Base-by-base conservation (phyloP, 805 yeast species). In the Kazachstania bromeliacearum region DNA sequence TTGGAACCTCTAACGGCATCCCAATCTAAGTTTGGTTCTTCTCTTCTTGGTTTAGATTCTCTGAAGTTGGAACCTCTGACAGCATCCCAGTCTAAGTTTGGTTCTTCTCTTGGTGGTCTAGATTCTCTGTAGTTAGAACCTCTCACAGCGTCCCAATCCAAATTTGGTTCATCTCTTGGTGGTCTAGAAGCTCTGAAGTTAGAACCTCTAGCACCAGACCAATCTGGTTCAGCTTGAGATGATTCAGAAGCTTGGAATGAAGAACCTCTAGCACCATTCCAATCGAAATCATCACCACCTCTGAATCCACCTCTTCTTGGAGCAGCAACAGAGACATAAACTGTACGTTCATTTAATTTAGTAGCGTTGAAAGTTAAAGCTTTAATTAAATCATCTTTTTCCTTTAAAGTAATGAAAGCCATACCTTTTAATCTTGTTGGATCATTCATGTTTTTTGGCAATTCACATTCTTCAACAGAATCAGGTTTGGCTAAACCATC, bases 361-460 rank as follows among this genome's bases (percentile, higher is more conserved):
- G 75, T 73, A 52, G 81, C 87, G 48, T 81, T 71, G 54, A 79
- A 71, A 36, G 73, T 70, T 48, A 92, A 64, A 31, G 95, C 82
- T 41, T 71, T 65, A 40, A 75, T 85, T 49, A 89, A 73, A 48
- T 79, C 84, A 39, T 81, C 88, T 54, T 77, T 77, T 38, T 83
- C 73, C 48, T 71, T 78, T 54, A 79, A 85, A 46, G 88, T 87
- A 42, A 89, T 77, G 59, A 85, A 89, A 21, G 94, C 96, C 55
- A 78, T 81, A 37, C 95, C 95, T 55, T 79, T 81, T 69, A 83
- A 69, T 53, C 78, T 75, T 25, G 83, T 78, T 39, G 77, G 73
- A 43, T 64, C 70, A 50, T 61, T 53, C 48, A 58, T 51, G 60
- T 83, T 94, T 53, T 66, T 71, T 47, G 95, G 95, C 46, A 85